Evolutionary conservation across 225 moss, liverwort and hornwort genomes (phyloP), one percentile per base, ranked within the genome.

Genomic region (Marchantia polymorpha): DNA sequence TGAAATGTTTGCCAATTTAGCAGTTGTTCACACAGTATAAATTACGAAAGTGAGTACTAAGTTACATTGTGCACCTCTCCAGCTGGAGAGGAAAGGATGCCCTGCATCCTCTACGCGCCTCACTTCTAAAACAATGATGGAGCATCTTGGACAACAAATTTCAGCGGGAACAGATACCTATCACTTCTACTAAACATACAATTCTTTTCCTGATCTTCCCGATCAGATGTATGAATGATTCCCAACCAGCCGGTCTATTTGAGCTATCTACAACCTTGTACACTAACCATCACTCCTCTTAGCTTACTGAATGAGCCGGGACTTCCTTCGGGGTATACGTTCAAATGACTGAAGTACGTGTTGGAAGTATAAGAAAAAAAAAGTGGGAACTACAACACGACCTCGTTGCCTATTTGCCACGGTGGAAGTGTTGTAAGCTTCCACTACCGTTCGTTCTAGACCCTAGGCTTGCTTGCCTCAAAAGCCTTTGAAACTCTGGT

Each of bases 391-490:
- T 25, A 83, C 54, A 74, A 53, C 78, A 74, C 73, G 59, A 72
- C 30, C 47, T 61, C 29, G 60, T 31, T 27, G 20, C 25, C 77
- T 82, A 79, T 73, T 85, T 81, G 1, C 25, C 4, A 70, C 54
- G 71, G 9, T 29, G 75, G 39, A 0, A 61, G 54, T 72, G 72
- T 79, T 84, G 84, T 82, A 81, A 81, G 72, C 87, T 88, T 48
- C 81, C 81, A 83, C 82, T 87, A 50, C 86, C 84, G 77, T 93
- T 93, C 8, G 94, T 97, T 74, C 96, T 90, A 30, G 96, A 97
- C 82, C 96, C 96, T 73, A 97, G 86, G 84, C 96, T 97, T 55
- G 96, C 94, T 81, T 97, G 96, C 85, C 94, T 87, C 48, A 97
- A 82, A 4, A 97, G 77, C 84, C 86, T 93, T 82, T 94, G 94